phyloP scores from a whole-genome alignment of 1,139 yeast species.

The Candida gigantensis region DNA sequence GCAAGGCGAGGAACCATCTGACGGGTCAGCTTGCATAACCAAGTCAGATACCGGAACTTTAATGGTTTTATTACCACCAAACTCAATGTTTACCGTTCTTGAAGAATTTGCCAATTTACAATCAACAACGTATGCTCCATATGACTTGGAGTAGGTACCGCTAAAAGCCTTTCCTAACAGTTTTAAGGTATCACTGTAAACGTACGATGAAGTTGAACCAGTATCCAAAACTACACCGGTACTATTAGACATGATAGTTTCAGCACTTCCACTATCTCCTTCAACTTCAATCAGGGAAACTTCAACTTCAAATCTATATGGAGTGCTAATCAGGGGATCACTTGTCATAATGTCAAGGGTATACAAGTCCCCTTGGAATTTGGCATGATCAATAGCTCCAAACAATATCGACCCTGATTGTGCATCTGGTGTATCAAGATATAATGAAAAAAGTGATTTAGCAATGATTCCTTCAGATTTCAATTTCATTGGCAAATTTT shows the following conservation, averaged over 20 bases:
- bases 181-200: conserved; percentile 28
- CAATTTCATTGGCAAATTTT: conserved; percentile 34
- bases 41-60: conserved; percentile 37
- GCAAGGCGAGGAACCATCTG: conserved; percentile 24
- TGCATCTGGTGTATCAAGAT: conserved; percentile 37
- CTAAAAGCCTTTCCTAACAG: conserved; percentile 32
- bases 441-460: conserved; percentile 54
- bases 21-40: conserved; percentile 18
- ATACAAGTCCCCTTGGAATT: conserved; percentile 34
- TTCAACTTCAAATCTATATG: conserved; percentile 14
- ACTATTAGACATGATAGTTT: conserved; percentile 19
- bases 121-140: conserved; percentile 28
- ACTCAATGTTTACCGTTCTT: conserved; percentile 28
- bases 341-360: conserved; percentile 13
- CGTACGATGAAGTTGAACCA: conserved; percentile 42
- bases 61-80: conserved; percentile 38
- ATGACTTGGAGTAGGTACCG: conserved; percentile 19
- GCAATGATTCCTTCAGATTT: conserved; percentile 47
- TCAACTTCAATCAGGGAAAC: conserved; percentile 20
- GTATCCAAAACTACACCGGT: conserved; percentile 43
- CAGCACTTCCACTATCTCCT: conserved; percentile 22
- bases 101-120: conserved; percentile 15
- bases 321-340: conserved; percentile 8
- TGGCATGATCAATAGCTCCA: conserved; percentile 49
- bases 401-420: conserved; percentile 26